Conservation (phyloP, 148 eudicot genomes). For the Heliamphora exappendiculata region DNA sequence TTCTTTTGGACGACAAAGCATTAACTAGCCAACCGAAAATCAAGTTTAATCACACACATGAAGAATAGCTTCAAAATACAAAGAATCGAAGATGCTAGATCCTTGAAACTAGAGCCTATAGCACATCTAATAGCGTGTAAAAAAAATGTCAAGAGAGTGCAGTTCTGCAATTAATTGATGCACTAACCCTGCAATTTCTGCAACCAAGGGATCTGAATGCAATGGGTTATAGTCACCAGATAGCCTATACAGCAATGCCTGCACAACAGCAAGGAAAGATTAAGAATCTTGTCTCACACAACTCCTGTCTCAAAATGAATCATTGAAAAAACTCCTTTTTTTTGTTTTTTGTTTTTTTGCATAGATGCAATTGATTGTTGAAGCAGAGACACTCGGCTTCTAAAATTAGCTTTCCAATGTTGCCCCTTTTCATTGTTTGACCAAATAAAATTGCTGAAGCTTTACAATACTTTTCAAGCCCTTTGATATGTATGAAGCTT, state of each 20-base stretch:
- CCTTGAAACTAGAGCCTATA: background rate
- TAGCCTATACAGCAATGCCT: conserved; percentile 93
- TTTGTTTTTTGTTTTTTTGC: no score
- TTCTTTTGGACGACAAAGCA: background rate
- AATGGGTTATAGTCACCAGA: conserved; percentile 96
- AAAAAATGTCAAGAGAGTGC: background rate
- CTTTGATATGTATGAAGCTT: background rate
- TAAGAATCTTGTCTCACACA: background rate
- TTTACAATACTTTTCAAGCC: background rate
- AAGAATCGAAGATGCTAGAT: background rate
- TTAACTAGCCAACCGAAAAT: background rate
- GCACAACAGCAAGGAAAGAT: conserved; percentile 20
- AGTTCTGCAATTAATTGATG: background rate
- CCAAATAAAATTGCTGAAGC: background rate
- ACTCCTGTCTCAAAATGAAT: background rate
- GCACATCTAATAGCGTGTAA: background rate
- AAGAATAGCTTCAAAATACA: background rate
- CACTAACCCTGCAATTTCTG: conserved; percentile 69
- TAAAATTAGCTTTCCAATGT: background rate
- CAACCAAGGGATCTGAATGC: conserved; percentile 82
- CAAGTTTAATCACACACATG: background rate
- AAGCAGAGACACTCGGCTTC: background rate
- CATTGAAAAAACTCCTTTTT: background rate
- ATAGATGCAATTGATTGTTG: background rate
- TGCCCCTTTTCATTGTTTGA: background rate